Evolutionary conservation across 148 eudicot species (phyloP).

Genomic region (Chenopodium berlandieri): DNA sequence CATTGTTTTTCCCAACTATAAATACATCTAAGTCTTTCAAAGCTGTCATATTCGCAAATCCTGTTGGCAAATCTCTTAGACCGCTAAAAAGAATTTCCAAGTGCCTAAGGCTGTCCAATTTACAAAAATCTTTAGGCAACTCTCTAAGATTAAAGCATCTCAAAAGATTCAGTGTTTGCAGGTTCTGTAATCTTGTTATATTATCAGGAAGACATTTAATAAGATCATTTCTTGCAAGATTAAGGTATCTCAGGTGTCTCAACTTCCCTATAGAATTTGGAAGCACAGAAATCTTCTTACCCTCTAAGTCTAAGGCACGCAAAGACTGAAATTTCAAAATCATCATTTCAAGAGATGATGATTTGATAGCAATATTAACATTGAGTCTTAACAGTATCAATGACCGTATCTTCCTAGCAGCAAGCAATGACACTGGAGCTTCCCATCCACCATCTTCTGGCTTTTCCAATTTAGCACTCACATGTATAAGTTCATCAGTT

Average conservation of each 20-base stretch:
- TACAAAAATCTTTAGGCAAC: slow-evolving; percentile 28
- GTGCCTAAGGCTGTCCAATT: neutral
- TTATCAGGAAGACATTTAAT: no score
- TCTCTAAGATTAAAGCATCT: neutral
- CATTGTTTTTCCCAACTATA: neutral
- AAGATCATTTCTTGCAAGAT: no score
- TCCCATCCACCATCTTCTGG: no score
- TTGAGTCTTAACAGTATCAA: no score
- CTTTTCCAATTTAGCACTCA: neutral
- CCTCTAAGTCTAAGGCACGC: neutral
- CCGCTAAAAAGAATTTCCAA: no score
- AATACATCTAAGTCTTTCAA: neutral
- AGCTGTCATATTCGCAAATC: neutral
- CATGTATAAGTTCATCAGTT: no score
- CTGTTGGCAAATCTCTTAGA: neutral
- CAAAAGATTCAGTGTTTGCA: slow-evolving; percentile 7
- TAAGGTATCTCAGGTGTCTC: no score
- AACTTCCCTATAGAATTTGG: neutral
- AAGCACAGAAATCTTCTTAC: neutral
- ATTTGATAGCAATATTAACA: no score
- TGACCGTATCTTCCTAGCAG: neutral
- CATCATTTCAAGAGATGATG: neutral
- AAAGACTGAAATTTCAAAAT: neutral
- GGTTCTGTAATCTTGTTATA: no score
- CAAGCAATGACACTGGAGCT: neutral